Conservation (phyloP, 2,329 filamentous ascomycete genomes). For the Cladorrhinum sp. region DNA sequence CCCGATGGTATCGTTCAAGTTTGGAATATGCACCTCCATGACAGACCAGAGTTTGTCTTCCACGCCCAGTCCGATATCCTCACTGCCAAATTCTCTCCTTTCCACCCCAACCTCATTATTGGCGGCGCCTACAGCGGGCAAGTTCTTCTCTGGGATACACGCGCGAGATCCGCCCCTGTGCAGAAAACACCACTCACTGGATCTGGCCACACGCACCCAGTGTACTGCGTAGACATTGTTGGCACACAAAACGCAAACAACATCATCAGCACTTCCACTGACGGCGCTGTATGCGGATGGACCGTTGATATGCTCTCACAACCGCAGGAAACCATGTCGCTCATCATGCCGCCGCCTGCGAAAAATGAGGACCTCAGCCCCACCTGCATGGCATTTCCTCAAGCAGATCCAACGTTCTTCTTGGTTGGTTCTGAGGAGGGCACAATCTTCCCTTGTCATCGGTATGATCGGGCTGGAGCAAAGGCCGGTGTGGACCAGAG, state of each 20-base stretch:
- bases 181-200: conserved; percentile 96
- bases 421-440: conserved; percentile 96
- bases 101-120: conserved; percentile 93
- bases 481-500: conserved; percentile 92
- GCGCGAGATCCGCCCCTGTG: conserved; percentile 82
- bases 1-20: conserved; percentile 91
- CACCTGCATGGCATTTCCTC: conserved; percentile 90
- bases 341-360: conserved; percentile 79
- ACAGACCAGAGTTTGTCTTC: conserved; percentile 93
- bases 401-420: conserved; percentile 95
- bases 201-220: conserved; percentile 90
- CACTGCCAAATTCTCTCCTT: conserved; percentile 96
- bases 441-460: conserved; percentile 90
- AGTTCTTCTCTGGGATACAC: conserved; percentile 94
- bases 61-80: conserved; percentile 95
- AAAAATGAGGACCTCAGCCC: conserved; percentile 94
- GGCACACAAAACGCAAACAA: conserved; percentile 99
- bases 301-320: conserved; percentile 97
- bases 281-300: conserved; percentile 96
- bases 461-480: conserved; percentile 94
- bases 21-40: conserved; percentile 94
- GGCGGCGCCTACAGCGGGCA: conserved; percentile 96
- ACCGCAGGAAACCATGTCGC: conserved; percentile 88
- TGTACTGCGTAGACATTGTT: conserved; percentile 93
- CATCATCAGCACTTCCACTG: conserved; percentile 94